Evolutionary conservation across 2,329 filamentous ascomycete species (phyloP).

Genomic region (Alternaria sp.): DNA sequence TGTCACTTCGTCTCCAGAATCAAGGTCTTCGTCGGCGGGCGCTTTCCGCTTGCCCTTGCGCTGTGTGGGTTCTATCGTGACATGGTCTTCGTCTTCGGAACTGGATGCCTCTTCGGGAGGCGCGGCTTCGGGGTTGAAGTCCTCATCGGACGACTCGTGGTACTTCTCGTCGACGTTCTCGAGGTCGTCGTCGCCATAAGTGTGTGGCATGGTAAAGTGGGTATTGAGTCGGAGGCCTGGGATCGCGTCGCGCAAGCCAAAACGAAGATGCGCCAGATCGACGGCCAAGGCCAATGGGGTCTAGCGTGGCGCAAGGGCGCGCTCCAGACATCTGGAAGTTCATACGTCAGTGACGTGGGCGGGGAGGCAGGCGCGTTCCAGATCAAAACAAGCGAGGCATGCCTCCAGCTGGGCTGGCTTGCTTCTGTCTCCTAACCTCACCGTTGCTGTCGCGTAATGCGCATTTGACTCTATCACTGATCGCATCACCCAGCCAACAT

Average conservation of each 20-base stretch:
- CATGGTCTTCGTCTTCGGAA: slow-evolving; percentile 51
- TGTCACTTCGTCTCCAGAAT: slow-evolving; percentile 74
- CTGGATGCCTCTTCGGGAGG: slow-evolving; percentile 58
- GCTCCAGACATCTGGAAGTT: background rate
- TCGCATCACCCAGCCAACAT: slow-evolving; percentile 4
- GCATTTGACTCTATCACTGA: slow-evolving; percentile 9
- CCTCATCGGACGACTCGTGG: slow-evolving; percentile 72
- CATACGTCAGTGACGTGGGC: slow-evolving; percentile 32
- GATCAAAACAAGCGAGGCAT: slow-evolving; percentile 32
- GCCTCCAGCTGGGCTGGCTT: background rate
- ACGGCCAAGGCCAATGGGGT: slow-evolving; percentile 15
- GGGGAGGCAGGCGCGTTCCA: slow-evolving; percentile 33
- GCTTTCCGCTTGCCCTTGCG: slow-evolving; percentile 44
- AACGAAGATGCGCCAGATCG: slow-evolving; percentile 20
- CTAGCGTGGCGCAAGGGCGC: slow-evolving; percentile 22
- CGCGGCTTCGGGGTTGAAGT: slow-evolving; percentile 74
- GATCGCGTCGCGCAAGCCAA: slow-evolving; percentile 14
- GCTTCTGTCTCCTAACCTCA: slow-evolving; percentile 1
- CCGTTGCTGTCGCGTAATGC: slow-evolving; percentile 20
- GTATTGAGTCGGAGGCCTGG: slow-evolving; percentile 1
- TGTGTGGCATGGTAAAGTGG: slow-evolving; percentile 33
- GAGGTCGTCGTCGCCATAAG: slow-evolving; percentile 38
- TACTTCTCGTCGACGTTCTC: slow-evolving; percentile 53
- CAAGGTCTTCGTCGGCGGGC: slow-evolving; percentile 39
- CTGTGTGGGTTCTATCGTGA: slow-evolving; percentile 23